Percentiles rank a stretch among this genome's conserved stretches.
phyloP scores from a whole-genome alignment of 345 rosid genomes.

The Geranium brycei region DNA sequence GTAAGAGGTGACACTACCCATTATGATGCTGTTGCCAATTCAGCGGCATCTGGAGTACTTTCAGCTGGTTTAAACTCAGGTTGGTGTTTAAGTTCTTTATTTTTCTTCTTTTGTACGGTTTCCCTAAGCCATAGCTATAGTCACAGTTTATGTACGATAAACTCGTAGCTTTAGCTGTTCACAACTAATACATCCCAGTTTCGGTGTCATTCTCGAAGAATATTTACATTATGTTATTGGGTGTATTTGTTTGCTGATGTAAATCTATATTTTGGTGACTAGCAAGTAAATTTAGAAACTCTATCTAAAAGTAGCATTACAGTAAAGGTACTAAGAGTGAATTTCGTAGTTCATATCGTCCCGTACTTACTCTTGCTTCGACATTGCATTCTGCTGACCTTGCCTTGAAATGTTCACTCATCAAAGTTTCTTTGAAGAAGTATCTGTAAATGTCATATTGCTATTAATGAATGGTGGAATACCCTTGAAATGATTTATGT shows the following conservation, averaged over 20 bases:
- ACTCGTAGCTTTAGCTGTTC: not conserved
- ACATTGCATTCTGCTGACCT: not conserved
- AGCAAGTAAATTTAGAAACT: not conserved
- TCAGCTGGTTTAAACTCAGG: conserved; percentile 96
- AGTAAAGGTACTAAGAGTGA: not conserved
- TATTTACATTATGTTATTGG: too few relatives aligned
- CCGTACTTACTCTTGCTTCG: not conserved
- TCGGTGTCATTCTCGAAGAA: not conserved
- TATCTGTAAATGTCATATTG: not conserved
- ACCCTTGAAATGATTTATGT: not conserved
- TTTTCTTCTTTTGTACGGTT: not conserved
- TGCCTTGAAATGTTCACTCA: not conserved
- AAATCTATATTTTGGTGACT: too few relatives aligned
- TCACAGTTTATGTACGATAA: not conserved
- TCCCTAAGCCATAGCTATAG: not conserved
- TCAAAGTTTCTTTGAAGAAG: not conserved
- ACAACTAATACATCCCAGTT: not conserved
- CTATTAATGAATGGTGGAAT: not conserved
- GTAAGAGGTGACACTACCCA: conserved; percentile 92
- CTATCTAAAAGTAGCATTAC: not conserved
- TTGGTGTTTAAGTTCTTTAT: conserved; percentile 10
- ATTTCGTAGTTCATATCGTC: not conserved
- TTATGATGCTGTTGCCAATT: conserved; percentile 92
- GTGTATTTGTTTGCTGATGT: not conserved
- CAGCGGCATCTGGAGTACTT: conserved; percentile 96